Evolutionary conservation across 805 yeast genomes (phyloP).

Genomic region (Zygotorulaspora danielsina): DNA sequence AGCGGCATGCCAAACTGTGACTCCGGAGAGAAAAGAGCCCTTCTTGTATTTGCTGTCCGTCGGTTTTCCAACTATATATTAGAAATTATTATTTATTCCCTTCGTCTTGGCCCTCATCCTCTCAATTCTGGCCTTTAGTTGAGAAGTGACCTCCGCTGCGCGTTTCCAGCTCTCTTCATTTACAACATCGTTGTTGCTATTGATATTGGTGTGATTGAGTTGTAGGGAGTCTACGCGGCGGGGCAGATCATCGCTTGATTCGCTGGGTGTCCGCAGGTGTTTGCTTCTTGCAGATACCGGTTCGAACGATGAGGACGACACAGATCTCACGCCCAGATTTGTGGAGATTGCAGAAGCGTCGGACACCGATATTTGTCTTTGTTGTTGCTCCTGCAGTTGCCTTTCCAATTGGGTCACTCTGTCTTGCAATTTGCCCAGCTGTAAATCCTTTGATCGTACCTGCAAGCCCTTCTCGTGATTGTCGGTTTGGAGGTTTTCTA

Average conservation of each 20-base stretch:
- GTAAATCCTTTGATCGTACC: slow-evolving; percentile 23
- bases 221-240: slow-evolving; percentile 30
- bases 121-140: slow-evolving; percentile 80
- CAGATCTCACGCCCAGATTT: slow-evolving; percentile 19
- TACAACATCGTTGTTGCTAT: slow-evolving; percentile 27
- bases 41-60: no score
- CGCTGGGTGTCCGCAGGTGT: slow-evolving; percentile 22
- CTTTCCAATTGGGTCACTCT: slow-evolving; percentile 17
- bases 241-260: slow-evolving; percentile 31
- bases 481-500: slow-evolving; percentile 17
- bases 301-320: slow-evolving; percentile 19
- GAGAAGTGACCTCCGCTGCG: slow-evolving; percentile 85
- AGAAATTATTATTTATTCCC: slow-evolving; percentile 12
- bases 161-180: slow-evolving; percentile 78
- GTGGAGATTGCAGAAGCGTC: slow-evolving; percentile 18
- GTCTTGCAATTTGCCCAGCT: slow-evolving; percentile 23
- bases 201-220: slow-evolving; percentile 8
- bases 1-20: no score
- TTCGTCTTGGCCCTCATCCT: slow-evolving; percentile 70
- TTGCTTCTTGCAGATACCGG: slow-evolving; percentile 12
- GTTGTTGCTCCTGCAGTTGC: slow-evolving; percentile 7
- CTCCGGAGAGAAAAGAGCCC: no score
- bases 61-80: no score
- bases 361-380: slow-evolving; percentile 13
- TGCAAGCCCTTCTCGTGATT: slow-evolving; percentile 22